These are phyloP conservation scores for Beta macrorhiza DNA, from an alignment of 179 eudicot genomes.

Conservation along the genomic window DNA sequence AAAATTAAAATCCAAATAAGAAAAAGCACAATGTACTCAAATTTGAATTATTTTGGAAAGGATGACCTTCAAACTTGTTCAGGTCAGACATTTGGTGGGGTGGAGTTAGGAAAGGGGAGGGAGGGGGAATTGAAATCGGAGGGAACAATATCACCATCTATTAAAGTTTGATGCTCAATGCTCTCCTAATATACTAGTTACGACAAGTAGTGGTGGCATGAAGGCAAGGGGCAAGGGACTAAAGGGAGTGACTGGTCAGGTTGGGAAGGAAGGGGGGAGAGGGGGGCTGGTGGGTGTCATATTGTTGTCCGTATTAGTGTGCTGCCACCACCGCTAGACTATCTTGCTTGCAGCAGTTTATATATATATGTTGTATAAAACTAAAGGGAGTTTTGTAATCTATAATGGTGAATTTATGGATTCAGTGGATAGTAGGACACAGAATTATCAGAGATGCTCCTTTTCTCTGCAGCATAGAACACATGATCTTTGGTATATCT, in stretches of 20 bases:
- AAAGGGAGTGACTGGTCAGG: not conserved
- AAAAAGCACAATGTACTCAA: not conserved
- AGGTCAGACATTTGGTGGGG: not conserved
- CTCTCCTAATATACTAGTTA: not conserved
- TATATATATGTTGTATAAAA: not conserved
- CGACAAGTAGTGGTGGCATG: too few species aligned
- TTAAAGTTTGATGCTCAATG: not conserved
- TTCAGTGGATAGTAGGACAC: not conserved
- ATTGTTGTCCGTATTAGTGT: not conserved
- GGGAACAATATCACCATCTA: not conserved
- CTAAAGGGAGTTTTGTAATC: not conserved
- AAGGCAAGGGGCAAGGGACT: not conserved
- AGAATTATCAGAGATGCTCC: not conserved
- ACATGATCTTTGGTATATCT: too few species aligned
- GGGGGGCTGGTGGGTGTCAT: not conserved
- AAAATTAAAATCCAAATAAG: not conserved
- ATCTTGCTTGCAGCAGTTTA: not conserved
- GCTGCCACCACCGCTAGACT: not conserved
- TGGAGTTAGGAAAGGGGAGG: not conserved
- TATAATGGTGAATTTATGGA: not conserved
- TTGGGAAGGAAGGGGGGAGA: not conserved
- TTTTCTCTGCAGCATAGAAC: not conserved
- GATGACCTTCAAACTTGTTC: not conserved
- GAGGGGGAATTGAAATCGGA: not conserved
- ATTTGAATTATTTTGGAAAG: not conserved